Conservation (phyloP, 371 early-diverging fungal species). For the Mucor circinelloides region DNA sequence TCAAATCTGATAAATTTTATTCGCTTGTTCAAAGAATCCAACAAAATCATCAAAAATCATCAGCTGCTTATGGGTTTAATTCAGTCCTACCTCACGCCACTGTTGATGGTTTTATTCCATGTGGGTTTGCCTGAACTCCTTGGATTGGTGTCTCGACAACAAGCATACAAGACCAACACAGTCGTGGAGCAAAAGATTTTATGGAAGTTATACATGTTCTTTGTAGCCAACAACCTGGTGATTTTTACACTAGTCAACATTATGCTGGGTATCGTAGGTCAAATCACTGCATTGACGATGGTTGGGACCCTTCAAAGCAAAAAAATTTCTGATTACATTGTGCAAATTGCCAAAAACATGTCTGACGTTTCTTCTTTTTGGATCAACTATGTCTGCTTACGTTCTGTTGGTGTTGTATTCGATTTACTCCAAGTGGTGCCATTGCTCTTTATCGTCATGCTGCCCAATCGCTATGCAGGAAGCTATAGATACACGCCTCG, state of each 20-base stretch:
- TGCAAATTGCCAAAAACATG: conserved; percentile 44
- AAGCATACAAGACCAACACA: conserved; percentile 69
- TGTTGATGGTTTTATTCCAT: conserved; percentile 64
- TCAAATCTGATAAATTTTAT: conserved; percentile 61
- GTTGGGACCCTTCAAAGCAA: conserved; percentile 12
- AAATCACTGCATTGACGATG: conserved; percentile 36
- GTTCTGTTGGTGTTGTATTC: conserved; percentile 46
- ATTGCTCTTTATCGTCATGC: neutral
- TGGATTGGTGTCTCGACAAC: conserved; percentile 61
- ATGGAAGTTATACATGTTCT: conserved; percentile 73
- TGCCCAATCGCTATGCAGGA: neutral
- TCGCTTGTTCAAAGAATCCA: conserved; percentile 49
- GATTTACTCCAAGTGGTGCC: conserved; percentile 65
- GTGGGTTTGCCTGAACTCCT: conserved; percentile 66
- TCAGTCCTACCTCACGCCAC: conserved; percentile 70
- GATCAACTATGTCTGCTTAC: conserved; percentile 72
- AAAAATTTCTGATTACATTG: conserved; percentile 23
- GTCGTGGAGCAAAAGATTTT: conserved; percentile 66
- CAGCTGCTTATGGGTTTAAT: conserved; percentile 55
- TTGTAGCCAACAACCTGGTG: conserved; percentile 64
- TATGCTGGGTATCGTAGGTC: conserved; percentile 53
- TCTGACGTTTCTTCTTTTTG: conserved; percentile 59
- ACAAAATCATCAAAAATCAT: conserved; percentile 42
- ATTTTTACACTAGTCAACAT: conserved; percentile 59
- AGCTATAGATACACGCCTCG: conserved; percentile 6